Percentiles rank a stretch among this genome's conserved stretches.
These are phyloP conservation scores for Straminergon stramineum DNA, from an alignment of 225 moss, liverwort and hornwort genomes.

Conservation along the genomic window DNA sequence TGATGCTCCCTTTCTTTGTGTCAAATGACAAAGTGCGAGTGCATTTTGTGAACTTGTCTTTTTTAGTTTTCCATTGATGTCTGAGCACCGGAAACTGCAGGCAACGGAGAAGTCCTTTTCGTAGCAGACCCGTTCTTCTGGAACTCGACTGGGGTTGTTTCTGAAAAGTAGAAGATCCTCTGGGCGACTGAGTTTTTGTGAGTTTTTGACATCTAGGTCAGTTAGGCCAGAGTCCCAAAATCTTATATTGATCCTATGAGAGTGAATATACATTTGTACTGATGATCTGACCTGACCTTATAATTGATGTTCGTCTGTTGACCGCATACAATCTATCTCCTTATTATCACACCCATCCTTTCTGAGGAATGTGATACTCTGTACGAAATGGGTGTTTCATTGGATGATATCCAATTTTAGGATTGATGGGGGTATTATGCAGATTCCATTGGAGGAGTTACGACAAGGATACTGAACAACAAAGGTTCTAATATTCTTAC, in stretches of 20 bases:
- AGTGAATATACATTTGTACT: too few species aligned
- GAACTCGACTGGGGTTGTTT: background rate
- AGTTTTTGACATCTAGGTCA: background rate
- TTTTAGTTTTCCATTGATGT: background rate
- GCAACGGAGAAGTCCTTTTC: background rate
- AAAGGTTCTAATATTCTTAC: too few species aligned
- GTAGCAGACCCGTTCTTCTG: background rate
- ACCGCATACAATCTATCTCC: background rate
- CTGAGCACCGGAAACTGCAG: background rate
- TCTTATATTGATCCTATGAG: too few species aligned
- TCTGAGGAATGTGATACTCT: too few species aligned
- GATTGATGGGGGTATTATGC: background rate
- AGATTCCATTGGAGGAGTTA: background rate
- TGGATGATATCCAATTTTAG: background rate
- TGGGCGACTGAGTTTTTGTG: background rate
- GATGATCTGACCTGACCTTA: background rate
- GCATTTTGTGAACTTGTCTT: background rate
- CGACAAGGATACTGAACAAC: too few species aligned
- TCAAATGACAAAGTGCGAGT: background rate
- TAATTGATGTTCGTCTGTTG: too few species aligned
- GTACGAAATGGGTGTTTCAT: background rate
- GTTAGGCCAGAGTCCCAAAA: too few species aligned
- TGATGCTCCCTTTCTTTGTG: background rate
- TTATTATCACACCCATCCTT: too few species aligned
- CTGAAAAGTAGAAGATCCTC: background rate